A percentile compares a stretch with the other conserved stretches of the same genome.
phyloP scores from a whole-genome alignment of 148 eudicot genomes.

The Silene latifolia region DNA sequence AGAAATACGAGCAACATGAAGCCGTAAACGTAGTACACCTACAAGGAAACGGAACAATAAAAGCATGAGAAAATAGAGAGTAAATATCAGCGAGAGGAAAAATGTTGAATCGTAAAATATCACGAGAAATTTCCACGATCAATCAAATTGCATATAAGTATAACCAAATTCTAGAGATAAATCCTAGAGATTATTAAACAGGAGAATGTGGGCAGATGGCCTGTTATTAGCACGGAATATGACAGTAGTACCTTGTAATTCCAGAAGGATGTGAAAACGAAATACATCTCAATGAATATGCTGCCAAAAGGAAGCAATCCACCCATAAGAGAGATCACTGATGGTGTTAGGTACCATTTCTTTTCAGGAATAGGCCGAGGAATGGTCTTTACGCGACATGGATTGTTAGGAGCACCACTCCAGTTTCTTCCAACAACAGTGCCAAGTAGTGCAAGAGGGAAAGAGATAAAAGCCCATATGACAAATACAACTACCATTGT shows the following conservation, averaged over 20 bases:
- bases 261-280: constrained; percentile 82
- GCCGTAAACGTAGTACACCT: constrained; percentile 96
- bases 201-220: too few species aligned
- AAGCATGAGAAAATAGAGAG: constrained; percentile 4
- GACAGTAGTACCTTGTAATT: constrained; percentile 63
- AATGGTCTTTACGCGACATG: constrained; percentile 84
- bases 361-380: constrained; percentile 90
- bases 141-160: not conserved
- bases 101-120: not conserved
- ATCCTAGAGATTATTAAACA: too few species aligned
- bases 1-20: constrained; percentile 92
- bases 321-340: constrained; percentile 70
- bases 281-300: constrained; percentile 85
- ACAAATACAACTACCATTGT: constrained; percentile 75
- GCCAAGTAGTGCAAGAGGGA: constrained; percentile 83
- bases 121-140: too few species aligned
- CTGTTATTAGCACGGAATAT: not conserved
- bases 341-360: constrained; percentile 90
- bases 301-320: constrained; percentile 83
- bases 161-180: not conserved
- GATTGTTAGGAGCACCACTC: constrained; percentile 83
- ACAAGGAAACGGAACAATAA: constrained; percentile 21
- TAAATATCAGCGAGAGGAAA: not conserved
- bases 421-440: constrained; percentile 83
- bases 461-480: constrained; percentile 88